These are phyloP conservation scores for Cystobasidiaceae sp. DNA, from an alignment of 1,284 basidiomycete species.

Conservation along the genomic window DNA sequence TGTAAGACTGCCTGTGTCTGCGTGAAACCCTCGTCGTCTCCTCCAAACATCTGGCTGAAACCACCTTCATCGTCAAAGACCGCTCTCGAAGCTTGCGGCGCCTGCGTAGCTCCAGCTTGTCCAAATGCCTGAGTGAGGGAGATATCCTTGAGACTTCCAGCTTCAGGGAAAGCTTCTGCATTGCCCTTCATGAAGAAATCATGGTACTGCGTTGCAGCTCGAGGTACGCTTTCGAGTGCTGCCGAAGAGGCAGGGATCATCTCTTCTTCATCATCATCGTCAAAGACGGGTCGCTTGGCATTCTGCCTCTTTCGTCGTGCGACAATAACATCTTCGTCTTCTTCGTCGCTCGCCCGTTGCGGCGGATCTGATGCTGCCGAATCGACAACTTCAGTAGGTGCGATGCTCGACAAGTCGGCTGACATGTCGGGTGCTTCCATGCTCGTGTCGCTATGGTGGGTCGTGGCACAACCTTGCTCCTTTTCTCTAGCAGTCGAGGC, in stretches of 20 bases:
- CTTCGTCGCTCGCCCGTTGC: too few relatives aligned
- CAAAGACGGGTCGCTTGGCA: too few relatives aligned
- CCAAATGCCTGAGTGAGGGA: constrained; percentile 28
- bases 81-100: background rate
- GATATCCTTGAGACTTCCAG: background rate
- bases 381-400: too few relatives aligned
- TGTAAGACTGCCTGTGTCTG: background rate
- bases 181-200: constrained; percentile 6
- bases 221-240: background rate
- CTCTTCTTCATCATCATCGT: constrained; percentile 3
- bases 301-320: background rate
- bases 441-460: too few relatives aligned
- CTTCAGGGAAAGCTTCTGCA: background rate
- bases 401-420: too few relatives aligned
- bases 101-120: constrained; percentile 11
- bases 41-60: constrained; percentile 24
- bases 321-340: background rate
- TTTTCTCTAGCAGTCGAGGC: background rate
- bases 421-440: too few relatives aligned
- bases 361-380: too few relatives aligned
- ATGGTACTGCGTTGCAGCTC: constrained; percentile 6
- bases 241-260: background rate
- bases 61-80: background rate
- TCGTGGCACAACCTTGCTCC: too few relatives aligned
- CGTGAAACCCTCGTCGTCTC: background rate